Evolutionary conservation across 495 filamentous ascomycete species (phyloP).

Genomic region (Penicillium verhagenii): DNA sequence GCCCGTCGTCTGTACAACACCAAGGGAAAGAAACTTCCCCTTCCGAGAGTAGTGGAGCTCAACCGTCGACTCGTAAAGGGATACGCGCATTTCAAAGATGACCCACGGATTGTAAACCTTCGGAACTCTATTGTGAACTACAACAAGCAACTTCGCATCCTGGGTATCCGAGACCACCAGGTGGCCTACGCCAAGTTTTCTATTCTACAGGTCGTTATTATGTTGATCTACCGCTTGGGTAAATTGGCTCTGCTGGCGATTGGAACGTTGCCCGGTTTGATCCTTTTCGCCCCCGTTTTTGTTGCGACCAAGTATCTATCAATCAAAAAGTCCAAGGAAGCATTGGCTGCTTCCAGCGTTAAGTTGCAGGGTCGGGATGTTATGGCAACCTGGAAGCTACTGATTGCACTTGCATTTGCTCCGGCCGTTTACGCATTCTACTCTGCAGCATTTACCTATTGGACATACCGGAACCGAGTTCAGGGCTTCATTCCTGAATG

Average conservation of each 20-base stretch:
- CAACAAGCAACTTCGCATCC: constrained; percentile 80
- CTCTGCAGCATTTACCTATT: constrained; percentile 67
- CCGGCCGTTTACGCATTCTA: constrained; percentile 84
- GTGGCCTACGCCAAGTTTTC: constrained; percentile 88
- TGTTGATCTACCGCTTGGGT: constrained; percentile 72
- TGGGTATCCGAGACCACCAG: constrained; percentile 92
- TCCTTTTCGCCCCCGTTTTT: constrained; percentile 91
- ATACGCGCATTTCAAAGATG: constrained; percentile 89
- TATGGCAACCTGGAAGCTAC: constrained; percentile 97
- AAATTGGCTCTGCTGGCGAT: constrained; percentile 76
- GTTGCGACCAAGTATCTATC: constrained; percentile 85
- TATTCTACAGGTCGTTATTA: constrained; percentile 67
- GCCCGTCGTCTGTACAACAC: constrained; percentile 91
- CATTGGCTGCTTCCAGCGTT: constrained; percentile 87
- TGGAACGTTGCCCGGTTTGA: constrained; percentile 79
- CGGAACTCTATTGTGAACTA: constrained; percentile 79
- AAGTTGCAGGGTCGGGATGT: constrained; percentile 94
- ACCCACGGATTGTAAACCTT: constrained; percentile 77
- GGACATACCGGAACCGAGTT: constrained; percentile 77
- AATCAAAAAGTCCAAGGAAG: constrained; percentile 85
- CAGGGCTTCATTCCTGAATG: constrained; percentile 75
- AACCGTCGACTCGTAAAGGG: constrained; percentile 91
- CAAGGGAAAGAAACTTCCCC: constrained; percentile 87
- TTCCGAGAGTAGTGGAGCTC: constrained; percentile 93
- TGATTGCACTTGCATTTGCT: constrained; percentile 85